Conservation (phyloP, 2,329 filamentous ascomycete genomes). For the Xylariaceae sp. region DNA sequence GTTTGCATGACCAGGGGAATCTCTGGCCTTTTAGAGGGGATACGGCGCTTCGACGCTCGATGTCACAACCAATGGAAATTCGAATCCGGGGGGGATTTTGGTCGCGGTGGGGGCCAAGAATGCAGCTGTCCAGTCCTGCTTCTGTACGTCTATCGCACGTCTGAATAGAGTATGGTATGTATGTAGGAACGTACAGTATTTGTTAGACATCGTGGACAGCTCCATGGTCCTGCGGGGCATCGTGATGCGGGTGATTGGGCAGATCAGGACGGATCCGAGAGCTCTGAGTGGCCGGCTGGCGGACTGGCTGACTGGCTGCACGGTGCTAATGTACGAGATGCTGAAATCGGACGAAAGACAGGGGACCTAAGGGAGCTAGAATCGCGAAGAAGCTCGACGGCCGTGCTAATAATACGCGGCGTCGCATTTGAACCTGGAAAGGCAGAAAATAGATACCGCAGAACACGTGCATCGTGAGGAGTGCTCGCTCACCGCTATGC, state of each 20-base stretch:
- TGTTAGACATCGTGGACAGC: background rate
- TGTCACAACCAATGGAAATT: slow-evolving; percentile 26
- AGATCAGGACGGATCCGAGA: slow-evolving; percentile 2
- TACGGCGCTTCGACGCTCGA: slow-evolving; percentile 30
- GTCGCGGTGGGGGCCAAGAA: background rate
- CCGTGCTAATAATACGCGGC: slow-evolving; percentile 1
- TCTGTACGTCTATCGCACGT: background rate
- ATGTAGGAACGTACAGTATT: background rate
- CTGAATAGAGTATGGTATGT: background rate
- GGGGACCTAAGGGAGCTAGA: slow-evolving; percentile 14
- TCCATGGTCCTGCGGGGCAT: background rate
- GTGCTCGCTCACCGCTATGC: slow-evolving; percentile 8
- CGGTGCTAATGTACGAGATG: slow-evolving; percentile 11
- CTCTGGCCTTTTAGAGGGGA: slow-evolving; percentile 23
- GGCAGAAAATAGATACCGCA: background rate
- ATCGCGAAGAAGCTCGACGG: slow-evolving; percentile 15
- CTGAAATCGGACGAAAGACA: slow-evolving; percentile 18
- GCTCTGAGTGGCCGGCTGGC: slow-evolving; percentile 10
- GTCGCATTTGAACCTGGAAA: background rate
- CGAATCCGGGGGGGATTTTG: background rate
- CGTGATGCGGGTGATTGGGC: slow-evolving; percentile 11
- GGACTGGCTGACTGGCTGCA: slow-evolving; percentile 6
- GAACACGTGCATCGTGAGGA: background rate
- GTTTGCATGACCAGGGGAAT: background rate
- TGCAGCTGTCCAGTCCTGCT: background rate